Percentiles rank a stretch among this genome's conserved stretches.
These are phyloP conservation scores for Phytophthora boehmeriae DNA, from an alignment of 352 stramenopile species.

Conservation along the genomic window DNA sequence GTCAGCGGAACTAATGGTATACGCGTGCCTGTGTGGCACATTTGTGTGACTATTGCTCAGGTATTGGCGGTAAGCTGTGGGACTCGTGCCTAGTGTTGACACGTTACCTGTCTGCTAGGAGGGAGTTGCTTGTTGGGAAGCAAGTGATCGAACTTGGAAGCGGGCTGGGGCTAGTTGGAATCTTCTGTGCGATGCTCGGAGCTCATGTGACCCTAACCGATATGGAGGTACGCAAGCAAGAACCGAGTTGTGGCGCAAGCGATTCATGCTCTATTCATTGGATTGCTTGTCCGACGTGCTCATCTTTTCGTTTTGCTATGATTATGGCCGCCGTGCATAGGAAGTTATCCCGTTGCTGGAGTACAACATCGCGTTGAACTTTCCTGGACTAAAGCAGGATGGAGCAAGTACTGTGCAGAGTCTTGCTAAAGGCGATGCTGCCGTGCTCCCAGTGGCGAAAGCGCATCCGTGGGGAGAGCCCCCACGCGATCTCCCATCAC, in stretches of 20 bases:
- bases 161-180: constrained; percentile 74
- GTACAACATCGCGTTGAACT: constrained; percentile 84
- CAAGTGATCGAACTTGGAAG: constrained; percentile 77
- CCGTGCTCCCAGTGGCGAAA: constrained; percentile 28
- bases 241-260: constrained; percentile 9
- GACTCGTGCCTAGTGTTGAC: constrained; percentile 82
- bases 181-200: constrained; percentile 72
- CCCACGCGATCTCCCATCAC: constrained; percentile 33
- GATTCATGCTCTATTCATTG: constrained; percentile 7
- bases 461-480: constrained; percentile 67
- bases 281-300: constrained; percentile 11
- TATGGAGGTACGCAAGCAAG: constrained; percentile 49
- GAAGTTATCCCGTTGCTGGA: constrained; percentile 76
- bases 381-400: constrained; percentile 7
- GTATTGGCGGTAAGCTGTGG: constrained; percentile 86
- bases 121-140: constrained; percentile 45
- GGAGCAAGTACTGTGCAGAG: constrained; percentile 3
- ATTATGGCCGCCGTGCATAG: constrained; percentile 23
- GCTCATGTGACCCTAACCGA: constrained; percentile 72
- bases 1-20: constrained; percentile 17
- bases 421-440: constrained; percentile 22
- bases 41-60: constrained; percentile 18
- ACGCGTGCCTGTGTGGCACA: neutral
- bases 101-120: constrained; percentile 52
- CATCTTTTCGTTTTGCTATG: constrained; percentile 21